A percentile compares a stretch with the other conserved stretches of the same genome.
phyloP scores from a whole-genome alignment of 306 rosid species.

The Canavalia ensiformis region DNA sequence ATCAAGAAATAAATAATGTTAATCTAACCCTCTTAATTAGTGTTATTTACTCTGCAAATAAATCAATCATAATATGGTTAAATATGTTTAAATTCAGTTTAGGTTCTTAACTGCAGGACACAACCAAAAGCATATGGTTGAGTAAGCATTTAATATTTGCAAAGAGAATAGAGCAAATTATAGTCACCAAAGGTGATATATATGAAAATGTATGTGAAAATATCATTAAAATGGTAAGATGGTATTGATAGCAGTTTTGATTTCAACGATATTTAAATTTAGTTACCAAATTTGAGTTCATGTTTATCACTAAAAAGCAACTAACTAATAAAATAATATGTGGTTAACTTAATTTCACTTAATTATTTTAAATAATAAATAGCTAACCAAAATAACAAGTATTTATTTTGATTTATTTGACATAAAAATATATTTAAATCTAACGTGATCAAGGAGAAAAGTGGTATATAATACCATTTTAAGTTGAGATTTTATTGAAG shows the following conservation, averaged over 20 bases:
- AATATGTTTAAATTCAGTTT: slow-evolving; percentile 76
- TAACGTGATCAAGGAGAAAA: slow-evolving; percentile 26
- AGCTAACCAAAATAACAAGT: slow-evolving; percentile 10
- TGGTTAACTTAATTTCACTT: slow-evolving; percentile 34
- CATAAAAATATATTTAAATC: slow-evolving; percentile 16
- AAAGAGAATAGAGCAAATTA: slow-evolving; percentile 48
- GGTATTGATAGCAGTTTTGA: too few relatives aligned
- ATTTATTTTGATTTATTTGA: slow-evolving; percentile 36
- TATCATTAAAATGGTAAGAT: slow-evolving; percentile 6
- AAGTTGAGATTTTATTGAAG: slow-evolving; percentile 34
- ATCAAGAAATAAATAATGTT: too few relatives aligned
- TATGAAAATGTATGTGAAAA: slow-evolving; percentile 1
- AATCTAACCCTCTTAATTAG: too few relatives aligned
- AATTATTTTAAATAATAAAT: slow-evolving; percentile 3
- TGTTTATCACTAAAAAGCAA: slow-evolving; percentile 32
- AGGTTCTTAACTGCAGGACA: slow-evolving; percentile 85
- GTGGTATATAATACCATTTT: slow-evolving; percentile 22
- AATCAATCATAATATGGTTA: too few relatives aligned
- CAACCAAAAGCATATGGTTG: slow-evolving; percentile 97
- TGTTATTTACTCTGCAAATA: too few relatives aligned
- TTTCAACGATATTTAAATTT: too few relatives aligned
- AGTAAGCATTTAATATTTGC: slow-evolving; percentile 93
- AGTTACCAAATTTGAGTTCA: background rate
- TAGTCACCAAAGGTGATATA: slow-evolving; percentile 24
- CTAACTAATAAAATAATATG: slow-evolving; percentile 19